Evolutionary conservation across 768 basidiomycete species (phyloP).

Genomic region (Ramaria sp.): DNA sequence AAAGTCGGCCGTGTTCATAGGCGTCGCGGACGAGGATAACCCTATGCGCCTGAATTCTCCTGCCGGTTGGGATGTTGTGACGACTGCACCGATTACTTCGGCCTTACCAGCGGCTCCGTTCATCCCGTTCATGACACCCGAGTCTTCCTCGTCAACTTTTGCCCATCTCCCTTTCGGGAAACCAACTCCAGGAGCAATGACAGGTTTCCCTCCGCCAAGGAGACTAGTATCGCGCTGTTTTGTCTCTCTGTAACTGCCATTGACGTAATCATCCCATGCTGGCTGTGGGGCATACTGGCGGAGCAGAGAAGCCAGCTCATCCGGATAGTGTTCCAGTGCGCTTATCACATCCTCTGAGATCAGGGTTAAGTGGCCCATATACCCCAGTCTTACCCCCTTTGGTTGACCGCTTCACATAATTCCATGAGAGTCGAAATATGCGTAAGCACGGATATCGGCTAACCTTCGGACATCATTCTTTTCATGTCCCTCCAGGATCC

Average conservation of each 20-base stretch:
- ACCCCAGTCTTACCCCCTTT: conserved; percentile 75
- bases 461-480: conserved; percentile 71
- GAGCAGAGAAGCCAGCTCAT: conserved; percentile 59
- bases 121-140: conserved; percentile 5
- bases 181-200: conserved; percentile 26
- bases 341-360: conserved; percentile 92
- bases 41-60: conserved; percentile 50
- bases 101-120: neutral
- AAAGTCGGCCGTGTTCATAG: conserved; percentile 54
- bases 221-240: conserved; percentile 70
- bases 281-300: conserved; percentile 59
- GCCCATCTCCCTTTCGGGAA: conserved; percentile 61
- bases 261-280: conserved; percentile 87
- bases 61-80: conserved; percentile 21
- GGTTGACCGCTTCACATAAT: conserved; percentile 38
- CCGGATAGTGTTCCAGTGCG: conserved; percentile 80
- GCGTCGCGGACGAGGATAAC: conserved; percentile 27
- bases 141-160: conserved; percentile 13
- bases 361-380: conserved; percentile 94
- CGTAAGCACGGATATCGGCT: conserved; percentile 15
- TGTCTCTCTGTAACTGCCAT: conserved; percentile 75
- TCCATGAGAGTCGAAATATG: neutral
- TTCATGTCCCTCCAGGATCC: conserved; percentile 80
- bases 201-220: conserved; percentile 81
- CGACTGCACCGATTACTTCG: conserved; percentile 6